phyloP scores from a whole-genome alignment of 1,284 basidiomycete species.

The Afroboletus lepidellus region DNA sequence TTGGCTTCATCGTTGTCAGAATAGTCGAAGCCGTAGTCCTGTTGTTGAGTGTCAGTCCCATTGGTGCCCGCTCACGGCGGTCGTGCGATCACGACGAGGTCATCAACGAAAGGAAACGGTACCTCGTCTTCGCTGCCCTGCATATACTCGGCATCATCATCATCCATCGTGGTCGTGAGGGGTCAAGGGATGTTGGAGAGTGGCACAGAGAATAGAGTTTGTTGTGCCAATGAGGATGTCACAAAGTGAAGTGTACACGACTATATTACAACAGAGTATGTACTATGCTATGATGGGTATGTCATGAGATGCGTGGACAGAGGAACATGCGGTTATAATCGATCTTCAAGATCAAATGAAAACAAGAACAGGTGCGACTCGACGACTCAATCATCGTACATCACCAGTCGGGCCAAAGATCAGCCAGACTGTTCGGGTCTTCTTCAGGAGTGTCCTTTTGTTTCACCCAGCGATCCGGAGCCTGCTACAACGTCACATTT shows the following conservation, averaged over 20 bases:
- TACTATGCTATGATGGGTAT: conserved; percentile 22
- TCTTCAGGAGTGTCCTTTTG: conserved; percentile 73
- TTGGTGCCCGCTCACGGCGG: background rate
- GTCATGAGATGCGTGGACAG: conserved; percentile 12
- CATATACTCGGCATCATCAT: conserved; percentile 89
- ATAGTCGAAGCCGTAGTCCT: conserved; percentile 98
- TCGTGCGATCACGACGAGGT: conserved; percentile 2
- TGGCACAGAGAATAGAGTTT: background rate
- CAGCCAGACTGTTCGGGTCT: conserved; percentile 53
- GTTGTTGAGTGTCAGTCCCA: conserved; percentile 14
- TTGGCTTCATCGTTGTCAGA: conserved; percentile 86
- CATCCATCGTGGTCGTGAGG: conserved; percentile 59
- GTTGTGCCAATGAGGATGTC: conserved; percentile 4
- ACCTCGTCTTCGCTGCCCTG: conserved; percentile 83
- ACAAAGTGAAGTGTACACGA: background rate
- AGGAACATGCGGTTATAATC: conserved; percentile 4
- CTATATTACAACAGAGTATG: conserved; percentile 19
- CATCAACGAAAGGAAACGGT: conserved; percentile 7
- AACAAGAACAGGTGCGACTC: conserved; percentile 1
- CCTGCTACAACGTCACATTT: conserved; percentile 39
- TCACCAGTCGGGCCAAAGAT: conserved; percentile 56
- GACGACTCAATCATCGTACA: background rate
- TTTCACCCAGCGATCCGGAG: conserved; percentile 88
- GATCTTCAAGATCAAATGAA: conserved; percentile 4
- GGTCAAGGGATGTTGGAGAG: conserved; percentile 5